Percentiles rank a stretch among this genome's conserved stretches.
Evolutionary conservation across 805 yeast genomes (phyloP).

Genomic region (Brettanomyces naardenensis): DNA sequence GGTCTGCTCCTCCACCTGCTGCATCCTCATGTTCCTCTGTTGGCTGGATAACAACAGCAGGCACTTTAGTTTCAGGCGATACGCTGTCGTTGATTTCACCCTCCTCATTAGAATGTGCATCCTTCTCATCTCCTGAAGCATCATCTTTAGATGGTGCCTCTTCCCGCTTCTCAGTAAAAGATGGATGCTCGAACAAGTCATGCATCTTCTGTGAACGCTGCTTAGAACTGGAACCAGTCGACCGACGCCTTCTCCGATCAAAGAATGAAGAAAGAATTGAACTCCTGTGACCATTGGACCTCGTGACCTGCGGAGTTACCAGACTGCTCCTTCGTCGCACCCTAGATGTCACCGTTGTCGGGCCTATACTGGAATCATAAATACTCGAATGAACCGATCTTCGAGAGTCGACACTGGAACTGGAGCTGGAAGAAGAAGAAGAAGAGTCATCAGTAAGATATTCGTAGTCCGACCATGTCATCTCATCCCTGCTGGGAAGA

Average conservation of each 20-base stretch:
- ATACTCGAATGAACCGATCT: not conserved
- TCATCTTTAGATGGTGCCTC: too few species aligned
- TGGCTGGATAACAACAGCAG: conserved; percentile 4
- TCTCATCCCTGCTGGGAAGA: conserved; percentile 26
- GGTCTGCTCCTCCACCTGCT: conserved; percentile 1
- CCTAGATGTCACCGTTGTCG: not conserved
- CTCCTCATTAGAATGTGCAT: not conserved
- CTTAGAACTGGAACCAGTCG: too few species aligned
- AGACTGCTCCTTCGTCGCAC: too few species aligned
- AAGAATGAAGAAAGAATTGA: not conserved
- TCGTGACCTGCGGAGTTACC: too few species aligned
- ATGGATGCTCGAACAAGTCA: not conserved
- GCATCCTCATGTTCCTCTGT: conserved; percentile 4
- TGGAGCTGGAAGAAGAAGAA: conserved; percentile 2
- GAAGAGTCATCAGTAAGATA: conserved; percentile 14
- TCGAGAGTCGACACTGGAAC: not conserved
- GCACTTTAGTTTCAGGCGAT: conserved; percentile 1
- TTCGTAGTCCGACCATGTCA: conserved; percentile 25
- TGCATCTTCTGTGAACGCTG: not conserved
- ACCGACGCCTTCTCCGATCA: not conserved
- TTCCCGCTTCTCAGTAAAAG: too few species aligned
- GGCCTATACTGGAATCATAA: not conserved
- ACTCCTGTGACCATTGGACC: not conserved
- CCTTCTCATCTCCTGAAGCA: not conserved
- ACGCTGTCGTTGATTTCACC: not conserved